Conservation (phyloP, 495 filamentous ascomycete species). For the Penicillium robsamsonii region DNA sequence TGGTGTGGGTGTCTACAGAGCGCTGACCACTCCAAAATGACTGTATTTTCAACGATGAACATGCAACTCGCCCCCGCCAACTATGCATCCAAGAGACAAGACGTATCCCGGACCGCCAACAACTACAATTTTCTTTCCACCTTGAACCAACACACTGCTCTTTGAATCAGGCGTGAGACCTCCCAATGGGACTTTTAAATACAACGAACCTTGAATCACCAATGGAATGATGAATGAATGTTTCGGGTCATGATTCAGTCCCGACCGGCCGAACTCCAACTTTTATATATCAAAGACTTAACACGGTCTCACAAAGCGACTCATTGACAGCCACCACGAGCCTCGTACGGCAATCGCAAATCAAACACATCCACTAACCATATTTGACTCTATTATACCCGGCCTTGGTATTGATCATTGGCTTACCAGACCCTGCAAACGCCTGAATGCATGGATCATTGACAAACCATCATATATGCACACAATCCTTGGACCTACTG, state of each 20-base stretch:
- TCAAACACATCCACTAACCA: not conserved
- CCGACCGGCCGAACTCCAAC: not conserved
- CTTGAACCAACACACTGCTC: not conserved
- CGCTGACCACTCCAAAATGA: not conserved
- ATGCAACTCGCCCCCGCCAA: not conserved
- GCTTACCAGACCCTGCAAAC: not conserved
- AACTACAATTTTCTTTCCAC: not conserved
- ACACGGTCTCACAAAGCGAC: not conserved
- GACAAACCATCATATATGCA: not conserved
- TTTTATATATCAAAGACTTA: not conserved
- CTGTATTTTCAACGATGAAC: no score
- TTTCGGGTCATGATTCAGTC: slow-evolving; percentile 2
- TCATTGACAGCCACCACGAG: not conserved
- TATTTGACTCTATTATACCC: not conserved
- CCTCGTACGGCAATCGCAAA: not conserved
- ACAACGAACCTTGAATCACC: not conserved
- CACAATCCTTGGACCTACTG: not conserved
- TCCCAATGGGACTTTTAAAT: not conserved
- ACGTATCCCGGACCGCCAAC: not conserved
- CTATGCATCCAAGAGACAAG: not conserved
- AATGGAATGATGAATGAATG: not conserved
- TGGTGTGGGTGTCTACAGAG: not conserved
- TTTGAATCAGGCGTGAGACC: not conserved
- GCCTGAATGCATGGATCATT: not conserved
- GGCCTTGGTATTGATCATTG: not conserved